A percentile compares a stretch with the other conserved stretches of the same genome.
Conservation (phyloP, 495 filamentous ascomycete genomes). For the Penicillium fimorum region DNA sequence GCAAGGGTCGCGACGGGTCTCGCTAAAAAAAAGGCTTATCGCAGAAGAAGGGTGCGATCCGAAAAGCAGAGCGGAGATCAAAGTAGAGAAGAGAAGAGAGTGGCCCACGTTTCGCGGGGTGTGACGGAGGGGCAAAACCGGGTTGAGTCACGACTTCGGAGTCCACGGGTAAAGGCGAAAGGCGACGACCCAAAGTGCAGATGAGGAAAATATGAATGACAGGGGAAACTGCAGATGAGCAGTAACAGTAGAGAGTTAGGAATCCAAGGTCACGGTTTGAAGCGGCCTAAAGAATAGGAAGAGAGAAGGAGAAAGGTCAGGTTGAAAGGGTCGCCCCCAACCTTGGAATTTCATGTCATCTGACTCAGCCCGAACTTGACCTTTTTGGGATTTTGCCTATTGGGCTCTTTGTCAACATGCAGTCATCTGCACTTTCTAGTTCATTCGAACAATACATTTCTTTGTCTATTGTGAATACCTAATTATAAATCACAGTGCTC, state of each 20-base stretch:
- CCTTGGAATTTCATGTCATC: slow-evolving; percentile 12
- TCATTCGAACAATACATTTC: slow-evolving; percentile 4
- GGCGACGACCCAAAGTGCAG: background rate
- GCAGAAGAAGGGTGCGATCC: background rate
- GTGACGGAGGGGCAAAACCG: slow-evolving; percentile 15
- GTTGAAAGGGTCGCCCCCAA: slow-evolving; percentile 1
- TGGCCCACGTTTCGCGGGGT: slow-evolving; percentile 28
- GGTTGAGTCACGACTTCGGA: slow-evolving; percentile 26
- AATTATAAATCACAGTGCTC: background rate
- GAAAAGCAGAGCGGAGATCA: slow-evolving; percentile 7
- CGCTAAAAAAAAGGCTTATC: background rate
- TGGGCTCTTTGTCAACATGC: background rate
- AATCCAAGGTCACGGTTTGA: slow-evolving; percentile 2
- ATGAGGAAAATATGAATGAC: background rate
- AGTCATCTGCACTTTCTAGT: slow-evolving; percentile 2
- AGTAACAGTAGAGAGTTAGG: background rate
- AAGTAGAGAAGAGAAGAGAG: slow-evolving; percentile 16
- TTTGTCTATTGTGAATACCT: background rate
- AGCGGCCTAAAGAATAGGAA: background rate
- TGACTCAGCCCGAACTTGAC: slow-evolving; percentile 21
- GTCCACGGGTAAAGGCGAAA: background rate
- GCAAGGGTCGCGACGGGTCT: background rate
- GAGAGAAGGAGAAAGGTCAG: background rate
- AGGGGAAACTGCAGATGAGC: background rate
- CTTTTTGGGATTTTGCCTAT: background rate